Base-by-base conservation (phyloP, 2,329 filamentous ascomycete genomes). In the Aspergillus fijiensis region DNA sequence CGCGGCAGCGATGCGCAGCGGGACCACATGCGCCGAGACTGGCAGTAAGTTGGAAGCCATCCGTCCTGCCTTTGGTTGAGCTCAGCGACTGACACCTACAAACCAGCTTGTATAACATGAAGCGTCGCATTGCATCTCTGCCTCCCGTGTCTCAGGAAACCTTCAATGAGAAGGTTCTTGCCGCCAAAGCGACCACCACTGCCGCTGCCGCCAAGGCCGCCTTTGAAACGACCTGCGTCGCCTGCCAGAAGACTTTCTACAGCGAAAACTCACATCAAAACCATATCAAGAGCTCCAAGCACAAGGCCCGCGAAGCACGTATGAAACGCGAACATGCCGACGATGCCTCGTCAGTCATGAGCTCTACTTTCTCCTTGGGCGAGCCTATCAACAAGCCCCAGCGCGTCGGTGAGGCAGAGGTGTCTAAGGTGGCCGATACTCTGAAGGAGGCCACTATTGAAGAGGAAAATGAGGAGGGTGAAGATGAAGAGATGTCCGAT, bases 251-350 rank as follows among this genome's bases (percentile, higher is more conserved):
- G 81, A 92, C 90, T 14, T 99, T 96, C 77, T 98, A 89, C 81
- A 98, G 93, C 78, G 91, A 97, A 73, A 97, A 97, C 79, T 94
- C 95, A 35, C 98, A 90, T 77, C 87, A 89, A 72, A 99, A 98
- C 77, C 95, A 99, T 73, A 76, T 98, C 59, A 88, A 87, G 60
- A 97, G 93, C 79, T 88, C 91, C 68, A 96, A 96, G 77, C 95
- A 99, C 78, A 91, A 88, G 77, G 81, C 85, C 58, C 88, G 87
- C 68, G 83, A 89, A 60, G 81, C 85, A 11, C 76, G 77, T 27
- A 67, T 80, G 33, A 81, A 82, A 48, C 76, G 61, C 56, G 79
- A 78, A 21, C 76, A 79, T 54, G 70, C 73, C 5, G 90, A 93
- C 71, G 89, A 91, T 62, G 85, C 87, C 7, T 90, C 87, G 27